Conservation (phyloP, 352 stramenopile species). For the Stramenopiles sp. region DNA sequence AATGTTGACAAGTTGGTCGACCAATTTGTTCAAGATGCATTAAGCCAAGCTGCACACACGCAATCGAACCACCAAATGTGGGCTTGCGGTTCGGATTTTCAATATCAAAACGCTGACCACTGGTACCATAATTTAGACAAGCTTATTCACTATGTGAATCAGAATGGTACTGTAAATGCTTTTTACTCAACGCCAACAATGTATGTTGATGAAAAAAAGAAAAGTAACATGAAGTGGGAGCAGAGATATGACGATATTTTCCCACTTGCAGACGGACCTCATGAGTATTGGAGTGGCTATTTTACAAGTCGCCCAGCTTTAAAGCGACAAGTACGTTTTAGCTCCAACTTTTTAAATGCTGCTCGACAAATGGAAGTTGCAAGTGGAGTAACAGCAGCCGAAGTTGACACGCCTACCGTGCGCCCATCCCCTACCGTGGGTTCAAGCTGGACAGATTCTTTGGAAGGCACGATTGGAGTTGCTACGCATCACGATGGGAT, state of each 20-base stretch:
- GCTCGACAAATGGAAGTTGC: constrained; percentile 63
- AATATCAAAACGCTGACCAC: constrained; percentile 56
- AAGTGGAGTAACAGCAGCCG: constrained; percentile 17
- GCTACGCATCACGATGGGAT: constrained; percentile 87
- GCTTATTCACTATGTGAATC: constrained; percentile 79
- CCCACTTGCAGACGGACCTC: neutral
- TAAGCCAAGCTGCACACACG: constrained; percentile 41
- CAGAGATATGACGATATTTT: constrained; percentile 1
- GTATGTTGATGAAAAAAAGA: neutral
- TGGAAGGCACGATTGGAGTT: constrained; percentile 70
- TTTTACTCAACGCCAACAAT: neutral
- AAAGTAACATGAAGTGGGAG: neutral
- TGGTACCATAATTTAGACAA: constrained; percentile 90
- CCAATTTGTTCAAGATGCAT: constrained; percentile 48
- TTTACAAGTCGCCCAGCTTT: constrained; percentile 76
- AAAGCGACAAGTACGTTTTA: constrained; percentile 69
- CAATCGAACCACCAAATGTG: constrained; percentile 44
- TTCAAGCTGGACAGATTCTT: constrained; percentile 19
- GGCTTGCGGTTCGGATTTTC: constrained; percentile 57
- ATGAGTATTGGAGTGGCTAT: constrained; percentile 52
- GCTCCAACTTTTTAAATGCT: constrained; percentile 61
- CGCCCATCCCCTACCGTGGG: constrained; percentile 5
- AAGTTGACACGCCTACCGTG: constrained; percentile 26
- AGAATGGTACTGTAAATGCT: constrained; percentile 65
- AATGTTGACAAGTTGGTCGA: constrained; percentile 62